A percentile compares a stretch with the other conserved stretches of the same genome.
Evolutionary conservation across 768 basidiomycete genomes (phyloP).

Genomic region (Pleurotus sapidus): DNA sequence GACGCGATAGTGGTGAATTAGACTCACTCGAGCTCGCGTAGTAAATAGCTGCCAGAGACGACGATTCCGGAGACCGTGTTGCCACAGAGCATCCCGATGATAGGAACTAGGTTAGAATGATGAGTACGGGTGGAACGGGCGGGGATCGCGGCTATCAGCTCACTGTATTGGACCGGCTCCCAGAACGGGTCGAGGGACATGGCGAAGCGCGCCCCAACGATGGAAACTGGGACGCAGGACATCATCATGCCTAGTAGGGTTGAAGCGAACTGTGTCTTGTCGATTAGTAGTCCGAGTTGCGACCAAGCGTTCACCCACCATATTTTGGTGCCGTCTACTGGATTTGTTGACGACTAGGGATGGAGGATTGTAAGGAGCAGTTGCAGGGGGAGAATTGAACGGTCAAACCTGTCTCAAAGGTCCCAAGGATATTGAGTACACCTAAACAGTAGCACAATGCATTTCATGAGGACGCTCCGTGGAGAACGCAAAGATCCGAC

Average conservation of each 20-base stretch:
- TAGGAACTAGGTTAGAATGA: slow-evolving; percentile 51
- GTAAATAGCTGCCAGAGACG: slow-evolving; percentile 62
- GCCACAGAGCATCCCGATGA: slow-evolving; percentile 86
- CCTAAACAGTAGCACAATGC: slow-evolving; percentile 29
- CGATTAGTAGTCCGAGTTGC: no score
- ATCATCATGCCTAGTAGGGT: slow-evolving; percentile 67
- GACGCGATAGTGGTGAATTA: background rate
- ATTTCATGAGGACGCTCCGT: no score
- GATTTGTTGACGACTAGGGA: slow-evolving; percentile 75
- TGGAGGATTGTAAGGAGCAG: background rate
- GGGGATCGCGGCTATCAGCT: slow-evolving; percentile 14
- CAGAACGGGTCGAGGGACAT: slow-evolving; percentile 81
- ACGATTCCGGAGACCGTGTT: slow-evolving; percentile 76
- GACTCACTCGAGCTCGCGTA: slow-evolving; percentile 71
- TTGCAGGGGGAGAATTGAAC: background rate
- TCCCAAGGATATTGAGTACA: slow-evolving; percentile 73
- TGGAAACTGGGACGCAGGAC: slow-evolving; percentile 78
- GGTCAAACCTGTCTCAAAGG: slow-evolving; percentile 69
- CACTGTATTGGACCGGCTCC: slow-evolving; percentile 80
- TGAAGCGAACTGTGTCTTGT: slow-evolving; percentile 49
- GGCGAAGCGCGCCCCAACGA: slow-evolving; percentile 71
- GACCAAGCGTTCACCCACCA: slow-evolving; percentile 43
- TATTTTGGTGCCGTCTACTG: slow-evolving; percentile 64
- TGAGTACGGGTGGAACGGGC: background rate
- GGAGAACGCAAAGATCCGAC: slow-evolving; percentile 21